Conservation (phyloP, 2,329 filamentous ascomycete species). For the Hymenoscyphus fraxineus region DNA sequence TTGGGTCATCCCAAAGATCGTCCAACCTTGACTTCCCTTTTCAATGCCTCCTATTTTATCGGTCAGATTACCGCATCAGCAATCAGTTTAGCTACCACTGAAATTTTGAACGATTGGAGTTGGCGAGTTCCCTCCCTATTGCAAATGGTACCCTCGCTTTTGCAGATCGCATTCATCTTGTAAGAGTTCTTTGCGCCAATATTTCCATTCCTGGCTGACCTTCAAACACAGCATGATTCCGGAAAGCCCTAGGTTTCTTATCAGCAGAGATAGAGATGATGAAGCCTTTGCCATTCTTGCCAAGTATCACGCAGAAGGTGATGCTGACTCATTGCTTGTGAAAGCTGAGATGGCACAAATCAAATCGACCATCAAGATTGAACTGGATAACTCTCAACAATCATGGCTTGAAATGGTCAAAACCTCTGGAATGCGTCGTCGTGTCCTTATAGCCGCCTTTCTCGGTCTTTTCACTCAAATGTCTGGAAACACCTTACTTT, state of each 20-base stretch:
- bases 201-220: slow-evolving; percentile 8
- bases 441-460: slow-evolving; percentile 45
- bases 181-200: slow-evolving; percentile 13
- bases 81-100: slow-evolving; percentile 43
- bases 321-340: slow-evolving; percentile 48
- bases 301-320: slow-evolving; percentile 50
- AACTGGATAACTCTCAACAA: slow-evolving; percentile 49
- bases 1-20: slow-evolving; percentile 53
- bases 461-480: slow-evolving; percentile 52
- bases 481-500: slow-evolving; percentile 44
- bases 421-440: slow-evolving; percentile 47
- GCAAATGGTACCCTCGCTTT: slow-evolving; percentile 33
- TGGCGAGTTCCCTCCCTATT: slow-evolving; percentile 43
- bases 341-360: slow-evolving; percentile 59
- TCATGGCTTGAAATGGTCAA: slow-evolving; percentile 51
- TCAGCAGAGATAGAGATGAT: slow-evolving; percentile 52
- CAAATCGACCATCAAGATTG: slow-evolving; percentile 49
- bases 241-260: slow-evolving; percentile 54
- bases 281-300: slow-evolving; percentile 52
- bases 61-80: slow-evolving; percentile 43
- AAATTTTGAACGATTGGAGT: slow-evolving; percentile 39
- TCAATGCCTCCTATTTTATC: slow-evolving; percentile 51
- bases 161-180: slow-evolving; percentile 27
- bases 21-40: slow-evolving; percentile 49
- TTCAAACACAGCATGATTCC: slow-evolving; percentile 41